Percentiles rank a stretch among this genome's conserved stretches.
phyloP scores from a whole-genome alignment of 1,139 yeast species.

The Saccharomyces hybrid region DNA sequence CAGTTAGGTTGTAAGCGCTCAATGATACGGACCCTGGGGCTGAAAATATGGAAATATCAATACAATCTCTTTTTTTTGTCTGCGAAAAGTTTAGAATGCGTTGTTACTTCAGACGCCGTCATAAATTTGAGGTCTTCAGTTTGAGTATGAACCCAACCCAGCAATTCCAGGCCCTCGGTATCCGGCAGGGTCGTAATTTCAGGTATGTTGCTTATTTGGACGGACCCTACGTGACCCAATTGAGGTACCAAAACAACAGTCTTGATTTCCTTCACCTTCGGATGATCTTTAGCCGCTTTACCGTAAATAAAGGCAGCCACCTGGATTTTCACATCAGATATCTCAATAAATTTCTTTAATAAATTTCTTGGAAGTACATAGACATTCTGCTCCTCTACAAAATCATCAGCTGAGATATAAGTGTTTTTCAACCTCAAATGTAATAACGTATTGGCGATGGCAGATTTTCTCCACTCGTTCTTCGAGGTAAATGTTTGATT shows the following conservation, averaged over 20 bases:
- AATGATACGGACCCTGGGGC: constrained; percentile 82
- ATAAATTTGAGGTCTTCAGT: constrained; percentile 52
- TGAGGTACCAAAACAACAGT: constrained; percentile 83
- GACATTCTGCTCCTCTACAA: constrained; percentile 49
- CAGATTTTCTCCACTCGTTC: constrained; percentile 87
- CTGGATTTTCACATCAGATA: constrained; percentile 75
- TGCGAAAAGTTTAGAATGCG: constrained; percentile 42
- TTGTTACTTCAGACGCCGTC: constrained; percentile 65
- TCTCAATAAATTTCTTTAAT: constrained; percentile 66
- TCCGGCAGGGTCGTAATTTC: constrained; percentile 31
- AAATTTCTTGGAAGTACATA: constrained; percentile 78
- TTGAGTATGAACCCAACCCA: constrained; percentile 83
- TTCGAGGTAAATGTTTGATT: constrained; percentile 76
- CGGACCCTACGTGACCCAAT: constrained; percentile 61
- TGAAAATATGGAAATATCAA: constrained; percentile 61
- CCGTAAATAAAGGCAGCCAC: constrained; percentile 82
- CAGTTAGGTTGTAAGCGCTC: constrained; percentile 53
- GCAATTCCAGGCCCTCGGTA: constrained; percentile 46
- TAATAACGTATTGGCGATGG: constrained; percentile 68
- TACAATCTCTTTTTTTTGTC: constrained; percentile 36
- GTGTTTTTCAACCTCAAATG: constrained; percentile 72
- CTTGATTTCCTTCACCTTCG: constrained; percentile 66
- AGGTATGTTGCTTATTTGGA: constrained; percentile 55
- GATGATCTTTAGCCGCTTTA: constrained; percentile 58
- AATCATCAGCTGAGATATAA: constrained; percentile 58